phyloP scores from a whole-genome alignment of 139 green algal genomes.

The Edaphochlamys debaryana region DNA sequence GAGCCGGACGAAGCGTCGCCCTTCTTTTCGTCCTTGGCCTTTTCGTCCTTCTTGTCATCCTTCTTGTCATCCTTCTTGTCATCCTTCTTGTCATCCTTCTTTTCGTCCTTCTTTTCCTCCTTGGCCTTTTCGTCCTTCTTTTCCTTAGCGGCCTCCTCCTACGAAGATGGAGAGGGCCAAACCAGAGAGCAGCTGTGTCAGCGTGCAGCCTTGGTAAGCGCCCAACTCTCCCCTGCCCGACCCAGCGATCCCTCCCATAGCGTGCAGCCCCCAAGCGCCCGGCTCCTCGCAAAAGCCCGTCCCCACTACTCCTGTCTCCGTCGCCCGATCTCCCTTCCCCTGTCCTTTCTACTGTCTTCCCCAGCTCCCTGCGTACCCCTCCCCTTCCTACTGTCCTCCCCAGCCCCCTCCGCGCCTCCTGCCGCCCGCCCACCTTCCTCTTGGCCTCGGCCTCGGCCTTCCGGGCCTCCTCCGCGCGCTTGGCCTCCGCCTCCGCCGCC shows the following conservation, averaged over 20 bases:
- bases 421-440: conserved; percentile 7
- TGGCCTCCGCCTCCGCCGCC: conserved; percentile 38
- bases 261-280: too few relatives aligned
- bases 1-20: too few relatives aligned
- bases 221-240: too few relatives aligned
- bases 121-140: neutral
- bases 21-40: conserved; percentile 1
- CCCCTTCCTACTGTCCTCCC: neutral
- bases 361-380: neutral
- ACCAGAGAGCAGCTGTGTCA: too few relatives aligned
- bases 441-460: conserved; percentile 28
- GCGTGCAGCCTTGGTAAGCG: too few relatives aligned
- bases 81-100: neutral
- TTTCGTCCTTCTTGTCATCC: neutral
- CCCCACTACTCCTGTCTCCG: too few relatives aligned
- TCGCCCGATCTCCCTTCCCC: too few relatives aligned
- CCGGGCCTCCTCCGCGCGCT: neutral
- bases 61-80: neutral
- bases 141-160: conserved; percentile 33
- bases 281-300: too few relatives aligned
- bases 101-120: conserved; percentile 29
- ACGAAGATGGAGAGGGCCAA: too few relatives aligned
- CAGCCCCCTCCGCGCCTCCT: neutral
- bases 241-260: too few relatives aligned
- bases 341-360: too few relatives aligned